phyloP scores from a whole-genome alignment of 2,329 filamentous ascomycete genomes.

The Sporothrix globosa region DNA sequence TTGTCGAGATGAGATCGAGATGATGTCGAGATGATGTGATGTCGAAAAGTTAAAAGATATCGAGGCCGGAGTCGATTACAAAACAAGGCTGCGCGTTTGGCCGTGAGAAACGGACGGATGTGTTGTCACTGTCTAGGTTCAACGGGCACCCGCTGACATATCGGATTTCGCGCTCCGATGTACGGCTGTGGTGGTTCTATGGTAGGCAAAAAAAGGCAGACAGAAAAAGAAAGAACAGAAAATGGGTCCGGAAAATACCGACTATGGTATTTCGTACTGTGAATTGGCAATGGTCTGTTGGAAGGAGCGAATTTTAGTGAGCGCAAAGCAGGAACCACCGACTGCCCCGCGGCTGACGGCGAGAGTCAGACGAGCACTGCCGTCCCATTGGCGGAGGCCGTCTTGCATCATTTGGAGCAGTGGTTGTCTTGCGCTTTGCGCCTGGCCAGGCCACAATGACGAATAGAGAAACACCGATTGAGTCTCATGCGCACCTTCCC shows the following conservation, averaged over 20 bases:
- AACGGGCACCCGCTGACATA: conserved; percentile 31
- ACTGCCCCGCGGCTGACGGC: conserved; percentile 20
- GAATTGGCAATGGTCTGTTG: not conserved
- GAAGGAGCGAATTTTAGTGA: not conserved
- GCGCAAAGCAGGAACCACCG: not conserved
- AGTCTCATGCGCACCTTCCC: not conserved
- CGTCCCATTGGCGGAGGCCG: conserved; percentile 19
- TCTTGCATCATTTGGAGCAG: conserved; percentile 28
- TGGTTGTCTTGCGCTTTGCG: not conserved
- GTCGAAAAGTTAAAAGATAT: conserved; percentile 2
- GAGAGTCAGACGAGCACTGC: not conserved
- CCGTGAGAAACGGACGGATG: not conserved
- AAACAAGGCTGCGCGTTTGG: conserved; percentile 6
- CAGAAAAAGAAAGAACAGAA: conserved; percentile 17
- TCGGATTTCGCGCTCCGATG: conserved; percentile 33
- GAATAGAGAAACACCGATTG: not conserved
- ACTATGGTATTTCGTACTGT: not conserved
- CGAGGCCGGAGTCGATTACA: not conserved
- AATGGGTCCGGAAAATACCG: conserved; percentile 17
- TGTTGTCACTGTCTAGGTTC: conserved; percentile 8
- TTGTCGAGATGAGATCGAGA: not conserved
- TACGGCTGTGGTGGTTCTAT: conserved; percentile 28
- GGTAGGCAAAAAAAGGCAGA: not conserved
- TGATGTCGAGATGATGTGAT: not conserved
- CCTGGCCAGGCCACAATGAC: not conserved